Conservation (phyloP, 306 rosid species). For the Clitoria ternatea region DNA sequence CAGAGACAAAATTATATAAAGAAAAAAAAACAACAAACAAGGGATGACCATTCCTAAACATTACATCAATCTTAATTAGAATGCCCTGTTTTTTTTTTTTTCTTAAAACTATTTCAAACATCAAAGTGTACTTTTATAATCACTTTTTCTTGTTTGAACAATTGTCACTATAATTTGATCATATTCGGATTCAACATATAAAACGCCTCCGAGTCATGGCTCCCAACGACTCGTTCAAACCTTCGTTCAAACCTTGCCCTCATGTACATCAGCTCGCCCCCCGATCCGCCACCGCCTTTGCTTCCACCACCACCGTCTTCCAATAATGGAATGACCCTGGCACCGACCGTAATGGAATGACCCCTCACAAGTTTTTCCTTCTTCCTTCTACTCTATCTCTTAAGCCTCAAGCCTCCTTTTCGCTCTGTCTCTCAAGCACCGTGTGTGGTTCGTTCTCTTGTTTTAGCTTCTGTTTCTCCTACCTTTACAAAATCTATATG, state of each 20-base stretch:
- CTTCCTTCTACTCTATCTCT: no score
- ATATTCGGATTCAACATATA: slow-evolving; percentile 95
- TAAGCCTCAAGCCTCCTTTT: no score
- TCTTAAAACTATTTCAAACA: slow-evolving; percentile 13
- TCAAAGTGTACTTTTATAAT: neutral
- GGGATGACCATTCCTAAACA: slow-evolving; percentile 3
- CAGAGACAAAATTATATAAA: neutral
- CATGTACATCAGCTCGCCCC: slow-evolving; percentile 93
- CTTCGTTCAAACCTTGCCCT: slow-evolving; percentile 86
- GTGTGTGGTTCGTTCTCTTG: no score
- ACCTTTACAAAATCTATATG: no score
- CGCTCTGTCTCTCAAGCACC: no score
- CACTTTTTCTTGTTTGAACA: neutral
- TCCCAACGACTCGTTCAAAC: slow-evolving; percentile 92
- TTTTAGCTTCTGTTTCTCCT: no score
- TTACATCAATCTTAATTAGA: slow-evolving; percentile 7
- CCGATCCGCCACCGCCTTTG: slow-evolving; percentile 29
- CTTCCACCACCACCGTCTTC: slow-evolving; percentile 29
- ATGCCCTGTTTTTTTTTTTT: neutral
- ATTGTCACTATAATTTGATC: slow-evolving; percentile 6
- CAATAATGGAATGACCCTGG: slow-evolving; percentile 77
- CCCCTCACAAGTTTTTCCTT: no score
- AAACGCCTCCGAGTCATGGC: slow-evolving; percentile 96
- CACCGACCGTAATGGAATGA: no score
- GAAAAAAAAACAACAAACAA: neutral